Conservation (phyloP, 176 grass and related monocot species). For the Carex cristatella region DNA sequence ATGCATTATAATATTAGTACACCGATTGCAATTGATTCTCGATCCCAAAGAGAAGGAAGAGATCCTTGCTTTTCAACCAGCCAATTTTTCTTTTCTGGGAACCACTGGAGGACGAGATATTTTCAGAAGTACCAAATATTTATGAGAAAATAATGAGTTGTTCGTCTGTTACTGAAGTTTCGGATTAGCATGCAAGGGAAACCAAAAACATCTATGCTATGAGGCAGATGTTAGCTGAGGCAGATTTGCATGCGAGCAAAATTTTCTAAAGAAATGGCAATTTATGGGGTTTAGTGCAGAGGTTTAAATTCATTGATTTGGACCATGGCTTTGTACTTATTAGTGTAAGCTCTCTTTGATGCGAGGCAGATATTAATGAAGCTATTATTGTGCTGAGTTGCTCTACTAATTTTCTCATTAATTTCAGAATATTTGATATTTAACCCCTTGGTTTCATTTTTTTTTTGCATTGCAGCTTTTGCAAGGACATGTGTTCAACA, state of each 20-base stretch:
- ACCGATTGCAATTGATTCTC: background rate
- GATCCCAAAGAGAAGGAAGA: constrained; percentile 4
- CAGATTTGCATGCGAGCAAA: background rate
- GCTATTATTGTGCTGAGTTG: background rate
- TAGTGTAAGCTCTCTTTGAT: background rate
- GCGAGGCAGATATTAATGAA: background rate
- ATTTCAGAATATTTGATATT: background rate
- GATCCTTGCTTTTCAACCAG: background rate
- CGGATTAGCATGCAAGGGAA: background rate
- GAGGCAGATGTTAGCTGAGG: background rate
- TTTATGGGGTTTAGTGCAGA: background rate
- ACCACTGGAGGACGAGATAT: no score
- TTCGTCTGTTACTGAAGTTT: background rate
- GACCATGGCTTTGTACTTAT: background rate
- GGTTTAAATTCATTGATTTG: background rate
- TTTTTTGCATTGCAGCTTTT: constrained; percentile 55
- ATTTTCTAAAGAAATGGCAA: background rate
- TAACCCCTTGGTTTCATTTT: background rate
- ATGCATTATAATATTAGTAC: background rate
- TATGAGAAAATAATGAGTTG: background rate
- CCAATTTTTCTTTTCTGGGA: no score
- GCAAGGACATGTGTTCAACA: constrained; percentile 90
- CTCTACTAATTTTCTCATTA: background rate
- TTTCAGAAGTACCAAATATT: no score
- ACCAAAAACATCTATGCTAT: background rate